Conservation (phyloP, 202 grass and related monocot genomes). For the Dendrocalamus latiflorus region DNA sequence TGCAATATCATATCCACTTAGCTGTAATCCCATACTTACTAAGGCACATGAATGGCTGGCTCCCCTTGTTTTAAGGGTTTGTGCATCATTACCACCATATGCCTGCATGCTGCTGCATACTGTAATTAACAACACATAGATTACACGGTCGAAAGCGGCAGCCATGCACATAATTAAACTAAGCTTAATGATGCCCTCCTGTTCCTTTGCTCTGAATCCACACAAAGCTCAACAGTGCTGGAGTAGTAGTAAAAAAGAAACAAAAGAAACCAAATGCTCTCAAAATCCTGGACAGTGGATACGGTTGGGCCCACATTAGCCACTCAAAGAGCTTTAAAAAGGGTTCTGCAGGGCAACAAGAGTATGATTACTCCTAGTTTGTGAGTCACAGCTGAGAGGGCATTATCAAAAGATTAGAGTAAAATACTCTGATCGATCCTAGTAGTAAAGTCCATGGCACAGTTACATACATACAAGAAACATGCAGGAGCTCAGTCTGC, state of each 20-base stretch:
- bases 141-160: slow-evolving; percentile 28
- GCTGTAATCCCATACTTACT: background rate
- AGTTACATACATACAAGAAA: background rate
- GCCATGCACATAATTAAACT: slow-evolving; percentile 32
- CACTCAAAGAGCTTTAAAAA: slow-evolving; percentile 19
- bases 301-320: slow-evolving; percentile 21
- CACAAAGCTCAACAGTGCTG: background rate
- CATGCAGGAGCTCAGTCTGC: background rate
- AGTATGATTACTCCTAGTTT: slow-evolving; percentile 18
- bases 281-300: slow-evolving; percentile 36
- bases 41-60: background rate
- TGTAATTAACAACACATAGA: slow-evolving; percentile 16
- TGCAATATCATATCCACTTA: background rate
- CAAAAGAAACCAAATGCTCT: slow-evolving; percentile 14
- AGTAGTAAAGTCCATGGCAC: background rate
- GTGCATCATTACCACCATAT: slow-evolving; percentile 26
- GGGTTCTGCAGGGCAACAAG: background rate
- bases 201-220: slow-evolving; percentile 25
- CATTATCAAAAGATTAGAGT: background rate
- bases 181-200: background rate
- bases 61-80: background rate
- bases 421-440: slow-evolving; percentile 8
- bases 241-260: background rate
- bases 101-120: background rate
- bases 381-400: slow-evolving; percentile 11